Base-by-base conservation (phyloP, 257 asterid genomes). In the Knoxia roxburghii region DNA sequence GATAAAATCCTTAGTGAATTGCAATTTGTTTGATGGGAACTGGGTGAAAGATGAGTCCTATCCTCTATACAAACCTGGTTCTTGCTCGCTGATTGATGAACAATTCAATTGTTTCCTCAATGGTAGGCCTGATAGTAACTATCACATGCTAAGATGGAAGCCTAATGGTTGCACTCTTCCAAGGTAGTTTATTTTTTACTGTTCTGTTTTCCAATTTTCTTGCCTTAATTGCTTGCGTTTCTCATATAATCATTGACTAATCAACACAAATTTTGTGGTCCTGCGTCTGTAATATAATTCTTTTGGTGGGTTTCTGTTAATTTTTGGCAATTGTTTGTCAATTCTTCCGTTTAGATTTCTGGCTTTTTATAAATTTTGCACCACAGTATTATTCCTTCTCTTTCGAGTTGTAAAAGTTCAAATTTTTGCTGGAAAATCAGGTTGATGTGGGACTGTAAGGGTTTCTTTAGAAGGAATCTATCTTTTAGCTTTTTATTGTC, bases 81-180 rank as follows among this genome's bases (percentile, higher is more conserved):
- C 99, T 60, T 93, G 99, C 73, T 81, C 96, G 41, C 74, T 93
- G 68, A 86, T 93, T n/a, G 99, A 93, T 74, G 95, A 93, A 65
- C 99, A 93, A 70, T 90, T 90, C 76, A 87, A 85, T 71, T 93
- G 99, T 71, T 80, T 86, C 67, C 54, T 73, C 52, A 93, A 93
- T 63, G 96, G 96, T 15, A 85, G 99, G 70, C 95, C 87, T 67
- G 99, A 93, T 72, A 68, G 41, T 64, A 84, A 76, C 68, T 88
- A 86, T 70, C 73, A 78, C 35, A 79, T 84, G 53, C 76, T 81
- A 29, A 88, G 78, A 72, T 93, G 99, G 99, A 90, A 90, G 83
- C 96, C 99, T 14, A 85, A 82, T 50, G 86, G 75, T n/a, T 93
- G 97, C 76, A 75, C 81, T 72, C 77, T 88, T 26, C 99, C 99